phyloP scores from a whole-genome alignment of 2,329 filamentous ascomycete species.

The Pseudogymnoascus sp. region DNA sequence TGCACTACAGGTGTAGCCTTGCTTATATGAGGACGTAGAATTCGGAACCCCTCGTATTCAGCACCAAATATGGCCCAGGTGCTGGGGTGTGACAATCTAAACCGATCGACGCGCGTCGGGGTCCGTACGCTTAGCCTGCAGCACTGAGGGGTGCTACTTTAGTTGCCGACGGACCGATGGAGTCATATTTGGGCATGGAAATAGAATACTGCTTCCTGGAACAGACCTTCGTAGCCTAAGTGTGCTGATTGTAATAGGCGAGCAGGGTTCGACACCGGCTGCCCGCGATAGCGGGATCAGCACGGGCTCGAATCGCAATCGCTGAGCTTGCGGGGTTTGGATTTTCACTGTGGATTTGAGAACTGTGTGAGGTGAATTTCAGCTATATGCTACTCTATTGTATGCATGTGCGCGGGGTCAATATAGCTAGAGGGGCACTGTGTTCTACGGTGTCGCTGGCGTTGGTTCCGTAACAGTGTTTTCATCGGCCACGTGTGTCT shows the following conservation, averaged over 20 bases:
- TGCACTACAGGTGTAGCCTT: neutral
- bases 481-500: neutral
- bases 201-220: neutral
- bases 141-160: neutral
- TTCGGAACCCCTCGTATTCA: neutral
- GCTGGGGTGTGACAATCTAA: neutral
- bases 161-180: conserved; percentile 1
- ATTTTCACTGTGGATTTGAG: neutral
- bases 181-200: neutral
- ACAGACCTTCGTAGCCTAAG: neutral
- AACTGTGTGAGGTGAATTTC: neutral
- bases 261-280: neutral
- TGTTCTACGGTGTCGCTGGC: neutral
- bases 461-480: neutral
- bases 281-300: neutral
- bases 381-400: neutral
- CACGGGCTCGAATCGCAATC: neutral
- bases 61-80: neutral
- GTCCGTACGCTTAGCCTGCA: neutral
- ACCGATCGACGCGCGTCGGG: neutral
- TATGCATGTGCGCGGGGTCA: neutral
- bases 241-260: neutral
- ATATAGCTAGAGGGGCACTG: neutral
- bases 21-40: neutral
- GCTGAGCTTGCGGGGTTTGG: neutral